Percentiles rank a stretch among this genome's conserved stretches.
Conservation (phyloP, 2,329 filamentous ascomycete species). For the Apiospora marii region DNA sequence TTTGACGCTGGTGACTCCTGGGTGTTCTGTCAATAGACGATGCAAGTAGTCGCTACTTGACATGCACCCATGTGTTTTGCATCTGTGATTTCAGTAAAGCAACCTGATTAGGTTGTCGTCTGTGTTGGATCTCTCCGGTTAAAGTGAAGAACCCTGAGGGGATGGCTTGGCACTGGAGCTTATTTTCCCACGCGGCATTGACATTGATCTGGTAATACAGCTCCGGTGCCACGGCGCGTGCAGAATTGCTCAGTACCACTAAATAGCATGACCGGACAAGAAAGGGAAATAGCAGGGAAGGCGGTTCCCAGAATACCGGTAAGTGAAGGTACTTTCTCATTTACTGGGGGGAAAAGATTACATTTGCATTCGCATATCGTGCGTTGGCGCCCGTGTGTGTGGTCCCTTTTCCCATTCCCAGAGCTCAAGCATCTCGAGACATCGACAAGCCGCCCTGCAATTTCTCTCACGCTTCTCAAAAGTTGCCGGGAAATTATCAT, state of each 20-base stretch:
- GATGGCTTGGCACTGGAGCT: constrained; percentile 5
- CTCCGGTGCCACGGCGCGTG: constrained; percentile 2
- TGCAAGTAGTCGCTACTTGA: background rate
- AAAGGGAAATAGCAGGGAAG: background rate
- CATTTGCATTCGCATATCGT: background rate
- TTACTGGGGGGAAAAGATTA: background rate
- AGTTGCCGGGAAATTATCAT: background rate
- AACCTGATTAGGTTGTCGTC: background rate
- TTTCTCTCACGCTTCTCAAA: background rate
- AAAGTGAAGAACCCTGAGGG: constrained; percentile 10
- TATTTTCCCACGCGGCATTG: constrained; percentile 18
- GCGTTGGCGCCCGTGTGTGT: background rate
- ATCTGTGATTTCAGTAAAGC: too few relatives aligned
- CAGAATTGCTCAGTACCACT: background rate
- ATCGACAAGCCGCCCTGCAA: background rate
- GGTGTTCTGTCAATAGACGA: background rate
- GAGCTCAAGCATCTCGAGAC: background rate
- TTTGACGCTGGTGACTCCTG: background rate
- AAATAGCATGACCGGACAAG: background rate
- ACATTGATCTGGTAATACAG: background rate
- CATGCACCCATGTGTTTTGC: too few relatives aligned
- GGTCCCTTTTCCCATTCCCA: background rate
- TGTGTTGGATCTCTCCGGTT: background rate
- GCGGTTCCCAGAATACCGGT: background rate
- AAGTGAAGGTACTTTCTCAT: background rate